Percentiles rank a stretch among this genome's conserved stretches.
Evolutionary conservation across 805 yeast genomes (phyloP).

Genomic region (Teunomyces lycoperdinae): DNA sequence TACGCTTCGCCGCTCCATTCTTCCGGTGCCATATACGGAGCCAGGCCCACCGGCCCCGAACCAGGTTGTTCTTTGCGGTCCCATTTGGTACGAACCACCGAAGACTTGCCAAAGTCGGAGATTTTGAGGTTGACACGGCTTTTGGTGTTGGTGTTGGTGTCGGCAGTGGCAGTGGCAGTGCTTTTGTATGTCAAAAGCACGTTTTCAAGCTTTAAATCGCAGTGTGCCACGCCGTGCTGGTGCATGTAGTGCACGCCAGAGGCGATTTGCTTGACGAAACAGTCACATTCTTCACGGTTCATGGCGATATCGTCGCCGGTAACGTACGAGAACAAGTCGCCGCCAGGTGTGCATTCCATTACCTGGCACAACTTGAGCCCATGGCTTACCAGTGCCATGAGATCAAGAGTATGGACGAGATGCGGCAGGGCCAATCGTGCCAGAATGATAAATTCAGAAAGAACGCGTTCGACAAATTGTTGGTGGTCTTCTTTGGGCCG

Average conservation of each 20-base stretch:
- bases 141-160: no score
- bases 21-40: slow-evolving; percentile 91
- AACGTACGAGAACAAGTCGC: slow-evolving; percentile 34
- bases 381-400: slow-evolving; percentile 46
- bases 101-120: slow-evolving; percentile 87
- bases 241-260: slow-evolving; percentile 85
- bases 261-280: slow-evolving; percentile 82
- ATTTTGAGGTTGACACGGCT: slow-evolving; percentile 21
- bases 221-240: slow-evolving; percentile 88
- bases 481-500: slow-evolving; percentile 25
- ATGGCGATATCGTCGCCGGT: slow-evolving; percentile 13
- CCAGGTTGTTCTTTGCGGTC: slow-evolving; percentile 57
- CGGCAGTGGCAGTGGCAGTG: slow-evolving; percentile 7
- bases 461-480: slow-evolving; percentile 66
- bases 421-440: slow-evolving; percentile 73
- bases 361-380: slow-evolving; percentile 26
- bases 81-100: slow-evolving; percentile 89
- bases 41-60: slow-evolving; percentile 79
- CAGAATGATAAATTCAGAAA: slow-evolving; percentile 89
- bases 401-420: slow-evolving; percentile 73
- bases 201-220: slow-evolving; percentile 90
- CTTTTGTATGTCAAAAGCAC: slow-evolving; percentile 53
- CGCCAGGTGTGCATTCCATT: slow-evolving; percentile 38
- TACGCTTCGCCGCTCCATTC: slow-evolving; percentile 53
- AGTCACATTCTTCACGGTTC: slow-evolving; percentile 67